These are phyloP conservation scores for Diplodia scrobiculata DNA, from an alignment of 2,329 filamentous ascomycete genomes.

Conservation along the genomic window DNA sequence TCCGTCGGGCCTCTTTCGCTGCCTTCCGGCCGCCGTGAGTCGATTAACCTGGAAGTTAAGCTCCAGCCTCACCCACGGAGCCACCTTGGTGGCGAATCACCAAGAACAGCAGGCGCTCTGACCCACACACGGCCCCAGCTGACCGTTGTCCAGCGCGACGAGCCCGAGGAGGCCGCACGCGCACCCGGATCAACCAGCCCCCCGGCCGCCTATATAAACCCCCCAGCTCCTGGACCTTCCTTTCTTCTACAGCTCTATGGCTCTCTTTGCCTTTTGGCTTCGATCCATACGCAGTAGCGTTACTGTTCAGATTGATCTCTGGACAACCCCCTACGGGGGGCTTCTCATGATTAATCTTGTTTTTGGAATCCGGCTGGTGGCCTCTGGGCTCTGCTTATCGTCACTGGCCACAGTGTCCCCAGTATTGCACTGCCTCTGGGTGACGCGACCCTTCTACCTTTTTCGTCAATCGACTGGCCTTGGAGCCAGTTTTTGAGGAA, in stretches of 20 bases:
- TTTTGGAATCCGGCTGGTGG: background rate
- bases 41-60: too few species aligned
- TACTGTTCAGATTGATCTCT: background rate
- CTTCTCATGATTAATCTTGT: background rate
- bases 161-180: too few species aligned
- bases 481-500: background rate
- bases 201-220: background rate
- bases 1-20: too few species aligned
- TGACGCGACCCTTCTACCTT: background rate
- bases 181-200: too few species aligned
- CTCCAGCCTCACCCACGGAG: too few species aligned
- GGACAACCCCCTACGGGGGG: background rate
- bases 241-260: background rate
- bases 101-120: too few species aligned
- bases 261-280: conserved; percentile 10
- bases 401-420: background rate
- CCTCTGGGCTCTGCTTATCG: background rate
- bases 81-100: too few species aligned
- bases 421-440: background rate
- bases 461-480: background rate
- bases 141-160: too few species aligned
- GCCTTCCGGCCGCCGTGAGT: too few species aligned
- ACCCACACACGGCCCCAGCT: too few species aligned
- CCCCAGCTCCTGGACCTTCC: background rate
- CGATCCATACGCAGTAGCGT: background rate